phyloP scores from a whole-genome alignment of 805 yeast species.

The Candida parachauliodes region DNA sequence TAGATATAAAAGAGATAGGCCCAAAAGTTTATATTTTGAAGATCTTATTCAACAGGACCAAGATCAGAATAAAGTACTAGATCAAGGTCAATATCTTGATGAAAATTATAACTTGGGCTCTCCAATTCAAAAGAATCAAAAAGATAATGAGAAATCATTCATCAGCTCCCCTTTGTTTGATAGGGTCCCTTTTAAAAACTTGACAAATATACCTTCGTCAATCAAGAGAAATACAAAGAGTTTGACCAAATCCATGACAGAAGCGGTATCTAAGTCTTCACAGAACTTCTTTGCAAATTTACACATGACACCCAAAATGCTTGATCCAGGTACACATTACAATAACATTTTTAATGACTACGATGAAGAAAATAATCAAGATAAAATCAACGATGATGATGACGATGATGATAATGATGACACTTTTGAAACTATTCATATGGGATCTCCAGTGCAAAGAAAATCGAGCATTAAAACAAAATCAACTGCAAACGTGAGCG shows the following conservation, averaged over 20 bases:
- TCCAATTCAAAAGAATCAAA: no score
- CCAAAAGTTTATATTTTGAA: slow-evolving; percentile 7
- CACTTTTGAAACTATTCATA: slow-evolving; percentile 15
- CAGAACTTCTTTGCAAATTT: slow-evolving; percentile 12
- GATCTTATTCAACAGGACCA: background rate
- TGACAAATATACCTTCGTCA: slow-evolving; percentile 18
- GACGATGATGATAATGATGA: slow-evolving; percentile 12
- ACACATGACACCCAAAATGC: background rate
- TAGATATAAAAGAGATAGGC: slow-evolving; percentile 6
- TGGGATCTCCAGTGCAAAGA: slow-evolving; percentile 7
- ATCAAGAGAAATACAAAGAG: slow-evolving; percentile 20
- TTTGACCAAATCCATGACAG: slow-evolving; percentile 18
- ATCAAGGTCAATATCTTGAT: background rate
- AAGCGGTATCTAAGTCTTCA: slow-evolving; percentile 17
- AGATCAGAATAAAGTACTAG: background rate
- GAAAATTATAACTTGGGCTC: no score
- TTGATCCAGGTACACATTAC: background rate
- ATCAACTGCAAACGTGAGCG: slow-evolving; percentile 11
- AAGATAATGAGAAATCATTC: no score
- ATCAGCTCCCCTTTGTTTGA: slow-evolving; percentile 3
- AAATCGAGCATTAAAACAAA: slow-evolving; percentile 20
- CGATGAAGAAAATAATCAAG: background rate
- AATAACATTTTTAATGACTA: background rate
- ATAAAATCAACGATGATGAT: slow-evolving; percentile 3
- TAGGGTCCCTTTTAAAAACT: slow-evolving; percentile 25